A percentile compares a stretch with the other conserved stretches of the same genome.
These are phyloP conservation scores for Vaccinium vitisidaea DNA, from an alignment of 148 eudicot genomes.

Conservation along the genomic window DNA sequence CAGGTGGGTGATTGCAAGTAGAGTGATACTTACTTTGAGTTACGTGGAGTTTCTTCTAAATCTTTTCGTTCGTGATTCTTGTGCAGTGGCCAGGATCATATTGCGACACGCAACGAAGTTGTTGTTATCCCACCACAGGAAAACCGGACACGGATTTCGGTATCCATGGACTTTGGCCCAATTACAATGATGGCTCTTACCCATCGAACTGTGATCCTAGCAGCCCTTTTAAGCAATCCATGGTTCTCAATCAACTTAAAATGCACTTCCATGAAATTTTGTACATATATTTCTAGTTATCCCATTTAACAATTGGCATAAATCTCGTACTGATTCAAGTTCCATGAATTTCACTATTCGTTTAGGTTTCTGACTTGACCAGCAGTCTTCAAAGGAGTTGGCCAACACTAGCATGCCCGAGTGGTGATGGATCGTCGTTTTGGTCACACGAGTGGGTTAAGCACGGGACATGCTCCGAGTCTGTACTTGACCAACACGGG, in stretches of 20 bases:
- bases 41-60: neutral
- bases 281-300: neutral
- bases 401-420: conserved; percentile 65
- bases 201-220: conserved; percentile 60
- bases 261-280: neutral
- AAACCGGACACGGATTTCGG: conserved; percentile 70
- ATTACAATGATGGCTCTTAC: conserved; percentile 52
- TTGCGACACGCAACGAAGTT: conserved; percentile 51
- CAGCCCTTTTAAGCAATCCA: conserved; percentile 33
- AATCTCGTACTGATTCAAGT: neutral
- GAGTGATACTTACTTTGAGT: neutral
- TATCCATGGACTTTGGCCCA: conserved; percentile 83
- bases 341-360: neutral
- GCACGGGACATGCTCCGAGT: conserved; percentile 59
- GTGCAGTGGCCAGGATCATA: conserved; percentile 81
- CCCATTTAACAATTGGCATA: too few species aligned
- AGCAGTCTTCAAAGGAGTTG: conserved; percentile 48
- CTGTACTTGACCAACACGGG: conserved; percentile 38
- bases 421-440: conserved; percentile 35
- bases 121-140: conserved; percentile 67
- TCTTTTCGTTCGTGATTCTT: neutral
- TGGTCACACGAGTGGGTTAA: conserved; percentile 67
- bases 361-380: conserved; percentile 35
- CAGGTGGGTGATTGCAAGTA: conserved; percentile 26
- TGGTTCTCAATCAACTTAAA: conserved; percentile 25